A percentile compares a stretch with the other conserved stretches of the same genome.
Conservation (phyloP, 2,329 filamentous ascomycete genomes). For the Ophiocordyceps camponoti-rufipedis region DNA sequence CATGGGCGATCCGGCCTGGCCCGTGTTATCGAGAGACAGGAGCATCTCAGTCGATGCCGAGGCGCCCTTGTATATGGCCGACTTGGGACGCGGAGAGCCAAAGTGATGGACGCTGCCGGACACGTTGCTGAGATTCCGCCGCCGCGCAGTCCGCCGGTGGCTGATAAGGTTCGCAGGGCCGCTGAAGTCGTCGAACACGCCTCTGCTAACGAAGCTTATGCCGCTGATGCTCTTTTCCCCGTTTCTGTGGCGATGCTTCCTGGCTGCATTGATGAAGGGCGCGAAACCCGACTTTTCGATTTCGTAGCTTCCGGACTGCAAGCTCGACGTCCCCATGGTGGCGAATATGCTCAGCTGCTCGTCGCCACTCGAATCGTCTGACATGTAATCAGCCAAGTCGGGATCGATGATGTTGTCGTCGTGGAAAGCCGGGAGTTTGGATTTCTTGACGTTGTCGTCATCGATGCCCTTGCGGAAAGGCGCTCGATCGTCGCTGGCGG, state of each 20-base stretch:
- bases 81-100: conserved; percentile 52
- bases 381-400: conserved; percentile 87
- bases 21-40: conserved; percentile 25
- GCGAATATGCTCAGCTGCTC: conserved; percentile 81
- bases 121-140: conserved; percentile 69
- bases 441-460: conserved; percentile 46
- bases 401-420: conserved; percentile 98
- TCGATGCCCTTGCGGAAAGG: conserved; percentile 63
- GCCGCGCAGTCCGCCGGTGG: conserved; percentile 43
- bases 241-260: conserved; percentile 54
- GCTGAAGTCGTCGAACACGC: conserved; percentile 42
- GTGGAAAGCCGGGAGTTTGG: conserved; percentile 77
- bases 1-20: conserved; percentile 27
- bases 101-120: conserved; percentile 51
- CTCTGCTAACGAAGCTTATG: conserved; percentile 50
- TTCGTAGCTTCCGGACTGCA: conserved; percentile 48
- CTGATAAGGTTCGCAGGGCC: conserved; percentile 37
- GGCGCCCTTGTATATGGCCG: conserved; percentile 36
- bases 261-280: conserved; percentile 51
- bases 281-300: conserved; percentile 58
- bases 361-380: conserved; percentile 84
- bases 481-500: conserved; percentile 55
- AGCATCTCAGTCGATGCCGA: conserved; percentile 32
- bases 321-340: conserved; percentile 47
- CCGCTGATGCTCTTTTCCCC: conserved; percentile 62